A percentile compares a stretch with the other conserved stretches of the same genome.
Conservation (phyloP, 371 early-diverging fungal genomes). For the Mortierella polycephala region DNA sequence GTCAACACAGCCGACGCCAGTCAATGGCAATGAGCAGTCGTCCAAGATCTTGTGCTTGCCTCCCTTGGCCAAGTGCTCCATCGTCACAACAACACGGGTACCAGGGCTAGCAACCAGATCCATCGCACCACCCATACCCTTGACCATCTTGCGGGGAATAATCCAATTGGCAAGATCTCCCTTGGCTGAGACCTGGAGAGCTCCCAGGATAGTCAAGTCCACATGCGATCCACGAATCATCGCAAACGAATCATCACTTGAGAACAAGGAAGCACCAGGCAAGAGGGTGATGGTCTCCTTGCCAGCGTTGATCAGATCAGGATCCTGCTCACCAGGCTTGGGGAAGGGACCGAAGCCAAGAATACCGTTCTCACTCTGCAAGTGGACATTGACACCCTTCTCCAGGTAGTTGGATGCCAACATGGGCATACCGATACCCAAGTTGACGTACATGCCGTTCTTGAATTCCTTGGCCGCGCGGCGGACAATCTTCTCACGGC, state of each 20-base stretch:
- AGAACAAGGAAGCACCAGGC: conserved; percentile 67
- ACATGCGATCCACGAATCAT: conserved; percentile 77
- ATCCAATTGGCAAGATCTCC: conserved; percentile 83
- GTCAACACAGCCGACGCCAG: conserved; percentile 72
- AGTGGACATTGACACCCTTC: conserved; percentile 69
- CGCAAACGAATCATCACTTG: conserved; percentile 71
- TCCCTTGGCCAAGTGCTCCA: conserved; percentile 76
- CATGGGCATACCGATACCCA: conserved; percentile 84
- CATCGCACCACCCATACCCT: conserved; percentile 83
- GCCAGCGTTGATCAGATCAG: conserved; percentile 78
- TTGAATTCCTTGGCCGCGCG: conserved; percentile 79
- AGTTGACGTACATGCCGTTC: conserved; percentile 76
- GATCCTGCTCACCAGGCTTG: conserved; percentile 66
- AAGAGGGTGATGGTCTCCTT: conserved; percentile 74
- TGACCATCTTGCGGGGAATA: conserved; percentile 79
- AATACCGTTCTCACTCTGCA: conserved; percentile 80
- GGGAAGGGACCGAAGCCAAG: conserved; percentile 79
- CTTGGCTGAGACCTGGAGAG: conserved; percentile 69
- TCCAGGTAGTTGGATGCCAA: conserved; percentile 75
- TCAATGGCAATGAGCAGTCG: conserved; percentile 70
- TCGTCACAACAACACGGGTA: conserved; percentile 77
- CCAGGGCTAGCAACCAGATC: conserved; percentile 68
- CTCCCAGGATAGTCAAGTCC: conserved; percentile 74
- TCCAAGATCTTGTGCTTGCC: conserved; percentile 73
- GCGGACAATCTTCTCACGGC: conserved; percentile 72